Evolutionary conservation across 306 rosid species (phyloP), one percentile per base, ranked within the genome.

Genomic region (Senna siamea): DNA sequence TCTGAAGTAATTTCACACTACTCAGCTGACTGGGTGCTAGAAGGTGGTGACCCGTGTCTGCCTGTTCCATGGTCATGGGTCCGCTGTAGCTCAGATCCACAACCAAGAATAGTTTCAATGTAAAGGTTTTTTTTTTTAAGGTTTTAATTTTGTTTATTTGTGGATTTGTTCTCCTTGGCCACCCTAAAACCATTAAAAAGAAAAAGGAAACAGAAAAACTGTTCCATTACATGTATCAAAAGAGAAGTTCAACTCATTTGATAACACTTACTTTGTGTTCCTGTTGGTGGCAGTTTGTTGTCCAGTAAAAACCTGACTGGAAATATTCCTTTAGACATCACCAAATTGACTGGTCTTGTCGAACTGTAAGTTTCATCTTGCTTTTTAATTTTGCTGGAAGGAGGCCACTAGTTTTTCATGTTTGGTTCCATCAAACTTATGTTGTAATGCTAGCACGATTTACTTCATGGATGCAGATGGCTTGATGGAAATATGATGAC

Each of bases 51-150:
- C 53, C 96, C 99, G n/a, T 94, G 98, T 83, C 69, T 87, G 48
- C 99, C 99, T 68, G 98, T 85, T 79, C 88, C 99, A 28, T 94
- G 99, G 99, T 88, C 99, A 41, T 94, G 99, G 97, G 78, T 92
- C 84, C 90, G 61, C 17, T 94, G 99, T 72, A 90, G 81, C 89
- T 76, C 92, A 32, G 93, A 92, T 82, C 82, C 76, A 55, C 96
- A 68, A 40, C 97, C 98, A 80, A 88, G 85, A 80, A 82, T 94
- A 80, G 80, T 85, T 88, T 84, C 88, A 84, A 83, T 94, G 98
- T 94, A 89, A 76, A 46, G 60, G 44, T 81, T 77, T 53, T 47
- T 22, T 57, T 47, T 78, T 43, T 41, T 69, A 13, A 28, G 43
- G 70, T 68, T 77, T 58, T 57, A 54, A 17, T 35, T 77, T 73